These are phyloP conservation scores for Cucurbitaria berberidis DNA, from an alignment of 2,329 filamentous ascomycete genomes.

Conservation along the genomic window DNA sequence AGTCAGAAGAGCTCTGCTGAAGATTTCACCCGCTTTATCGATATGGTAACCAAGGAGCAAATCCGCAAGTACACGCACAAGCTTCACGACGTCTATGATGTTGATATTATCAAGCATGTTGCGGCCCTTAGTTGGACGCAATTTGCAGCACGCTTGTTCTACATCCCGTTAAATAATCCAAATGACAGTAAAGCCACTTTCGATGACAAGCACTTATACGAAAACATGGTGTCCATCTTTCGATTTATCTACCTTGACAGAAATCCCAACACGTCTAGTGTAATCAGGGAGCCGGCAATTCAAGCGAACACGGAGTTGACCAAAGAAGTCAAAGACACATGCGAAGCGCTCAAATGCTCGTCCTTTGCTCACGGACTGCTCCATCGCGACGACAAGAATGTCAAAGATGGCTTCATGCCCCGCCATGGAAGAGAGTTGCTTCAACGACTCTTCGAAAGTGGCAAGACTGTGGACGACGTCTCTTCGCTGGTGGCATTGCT, in stretches of 20 bases:
- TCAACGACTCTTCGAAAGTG: slow-evolving; percentile 9
- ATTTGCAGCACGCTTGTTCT: slow-evolving; percentile 35
- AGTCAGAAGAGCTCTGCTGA: slow-evolving; percentile 15
- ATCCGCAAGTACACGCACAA: slow-evolving; percentile 37
- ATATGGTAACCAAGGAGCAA: slow-evolving; percentile 29
- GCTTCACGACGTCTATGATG: slow-evolving; percentile 39
- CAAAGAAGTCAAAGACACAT: slow-evolving; percentile 1
- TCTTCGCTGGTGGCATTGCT: slow-evolving; percentile 7
- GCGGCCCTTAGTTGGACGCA: slow-evolving; percentile 39
- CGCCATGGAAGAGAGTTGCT: slow-evolving; percentile 8
- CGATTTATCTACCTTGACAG: slow-evolving; percentile 38
- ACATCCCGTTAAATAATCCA: slow-evolving; percentile 31
- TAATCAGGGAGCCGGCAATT: slow-evolving; percentile 8
- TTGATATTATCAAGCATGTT: slow-evolving; percentile 38
- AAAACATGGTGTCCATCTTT: slow-evolving; percentile 33
- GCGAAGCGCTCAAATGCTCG: slow-evolving; percentile 5
- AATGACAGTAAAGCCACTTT: slow-evolving; percentile 24
- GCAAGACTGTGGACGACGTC: slow-evolving; percentile 15
- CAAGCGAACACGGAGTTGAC: slow-evolving; percentile 7
- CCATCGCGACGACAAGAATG: not conserved
- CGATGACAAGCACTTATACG: slow-evolving; percentile 31
- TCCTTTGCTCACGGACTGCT: not conserved
- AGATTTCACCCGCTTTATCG: slow-evolving; percentile 29
- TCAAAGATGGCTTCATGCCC: slow-evolving; percentile 3
- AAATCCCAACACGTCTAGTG: slow-evolving; percentile 29